phyloP scores from a whole-genome alignment of 441 rosid genomes.

The Sinapis alba region DNA sequence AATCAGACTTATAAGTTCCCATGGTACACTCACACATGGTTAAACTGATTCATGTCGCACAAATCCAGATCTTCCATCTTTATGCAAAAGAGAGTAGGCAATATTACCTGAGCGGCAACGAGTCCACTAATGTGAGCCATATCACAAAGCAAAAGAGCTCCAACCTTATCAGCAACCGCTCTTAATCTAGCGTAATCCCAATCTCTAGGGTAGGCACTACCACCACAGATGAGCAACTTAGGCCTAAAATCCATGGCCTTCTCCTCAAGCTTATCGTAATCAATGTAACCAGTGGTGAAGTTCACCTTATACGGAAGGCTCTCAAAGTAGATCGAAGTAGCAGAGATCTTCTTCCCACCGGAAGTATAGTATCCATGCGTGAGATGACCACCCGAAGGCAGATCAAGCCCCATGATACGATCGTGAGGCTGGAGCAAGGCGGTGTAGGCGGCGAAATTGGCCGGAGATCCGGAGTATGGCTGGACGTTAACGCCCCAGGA shows the following conservation, averaged over 20 bases:
- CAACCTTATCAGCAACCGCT: slow-evolving; percentile 81
- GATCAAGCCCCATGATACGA: slow-evolving; percentile 93
- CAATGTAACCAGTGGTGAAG: slow-evolving; percentile 75
- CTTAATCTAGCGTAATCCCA: slow-evolving; percentile 90
- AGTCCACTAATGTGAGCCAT: slow-evolving; percentile 99
- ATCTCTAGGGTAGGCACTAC: slow-evolving; percentile 96
- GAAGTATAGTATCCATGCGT: slow-evolving; percentile 96
- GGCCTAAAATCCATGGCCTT: slow-evolving; percentile 99
- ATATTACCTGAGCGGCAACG: slow-evolving; percentile 93
- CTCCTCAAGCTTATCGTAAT: slow-evolving; percentile 91
- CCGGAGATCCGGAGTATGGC: slow-evolving; percentile 98
- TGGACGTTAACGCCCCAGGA: slow-evolving; percentile 97
- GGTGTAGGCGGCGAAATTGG: slow-evolving; percentile 96
- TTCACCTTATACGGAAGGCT: slow-evolving; percentile 97
- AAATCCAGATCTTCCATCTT: no score
- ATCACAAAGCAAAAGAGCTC: slow-evolving; percentile 93
- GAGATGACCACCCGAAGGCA: slow-evolving; percentile 94
- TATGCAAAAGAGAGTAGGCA: background rate
- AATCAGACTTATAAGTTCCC: background rate
- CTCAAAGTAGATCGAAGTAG: slow-evolving; percentile 94
- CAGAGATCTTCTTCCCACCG: slow-evolving; percentile 95
- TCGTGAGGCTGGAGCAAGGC: slow-evolving; percentile 96
- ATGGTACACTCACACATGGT: background rate
- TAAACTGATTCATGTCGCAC: no score
- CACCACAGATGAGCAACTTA: slow-evolving; percentile 88